phyloP scores from a whole-genome alignment of 164 flowering plant genomes.

The Macadamia tetraphylla region DNA sequence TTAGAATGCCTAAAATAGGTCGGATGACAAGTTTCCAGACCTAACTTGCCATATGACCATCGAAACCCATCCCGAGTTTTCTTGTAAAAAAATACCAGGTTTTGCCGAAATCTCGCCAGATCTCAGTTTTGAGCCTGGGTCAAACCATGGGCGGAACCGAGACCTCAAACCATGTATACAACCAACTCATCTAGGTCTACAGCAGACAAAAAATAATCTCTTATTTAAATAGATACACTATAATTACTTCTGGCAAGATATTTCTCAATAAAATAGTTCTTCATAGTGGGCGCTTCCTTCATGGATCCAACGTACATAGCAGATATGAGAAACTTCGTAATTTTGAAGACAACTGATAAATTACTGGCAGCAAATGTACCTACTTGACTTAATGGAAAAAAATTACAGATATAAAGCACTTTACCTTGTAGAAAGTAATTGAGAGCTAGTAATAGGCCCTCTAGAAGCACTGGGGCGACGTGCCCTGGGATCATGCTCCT shows the following conservation, averaged over 20 bases:
- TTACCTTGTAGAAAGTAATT: slow-evolving; percentile 36
- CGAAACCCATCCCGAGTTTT: no score
- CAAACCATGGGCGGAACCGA: no score
- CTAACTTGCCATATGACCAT: no score
- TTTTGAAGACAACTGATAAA: not conserved
- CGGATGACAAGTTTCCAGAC: no score
- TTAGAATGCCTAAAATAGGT: no score
- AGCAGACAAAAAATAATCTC: not conserved
- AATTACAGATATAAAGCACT: not conserved
- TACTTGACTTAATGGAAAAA: not conserved
- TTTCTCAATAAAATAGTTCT: not conserved
- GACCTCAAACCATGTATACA: no score
- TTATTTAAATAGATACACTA: not conserved
- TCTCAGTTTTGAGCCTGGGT: no score
- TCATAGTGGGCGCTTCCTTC: not conserved
- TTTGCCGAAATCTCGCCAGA: no score
- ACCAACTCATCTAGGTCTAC: no score
- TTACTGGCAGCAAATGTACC: not conserved
- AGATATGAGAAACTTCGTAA: not conserved
- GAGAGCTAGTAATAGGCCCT: slow-evolving; percentile 37
- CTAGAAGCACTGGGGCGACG: slow-evolving; percentile 34
- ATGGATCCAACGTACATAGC: not conserved
- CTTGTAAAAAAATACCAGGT: no score
- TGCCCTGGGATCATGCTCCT: slow-evolving; percentile 39
- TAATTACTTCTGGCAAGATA: not conserved